These are phyloP conservation scores for Fusarium buharicum DNA, from an alignment of 2,329 filamentous ascomycete genomes.

Conservation along the genomic window DNA sequence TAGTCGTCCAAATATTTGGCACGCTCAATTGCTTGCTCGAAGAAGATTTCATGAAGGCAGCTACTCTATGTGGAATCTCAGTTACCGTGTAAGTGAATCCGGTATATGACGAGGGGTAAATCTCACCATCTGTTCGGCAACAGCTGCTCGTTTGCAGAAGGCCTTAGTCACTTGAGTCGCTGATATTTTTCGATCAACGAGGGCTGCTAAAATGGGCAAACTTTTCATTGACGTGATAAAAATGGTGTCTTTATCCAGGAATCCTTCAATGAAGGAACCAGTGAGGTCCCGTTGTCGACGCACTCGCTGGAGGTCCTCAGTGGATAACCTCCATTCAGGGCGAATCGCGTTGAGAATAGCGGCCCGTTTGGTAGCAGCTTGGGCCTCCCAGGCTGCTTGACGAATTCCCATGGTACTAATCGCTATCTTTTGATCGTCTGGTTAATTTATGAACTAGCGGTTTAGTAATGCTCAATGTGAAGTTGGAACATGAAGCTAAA, in stretches of 20 bases:
- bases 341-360: slow-evolving; percentile 32
- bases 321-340: slow-evolving; percentile 34
- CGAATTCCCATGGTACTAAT: neutral
- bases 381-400: slow-evolving; percentile 25
- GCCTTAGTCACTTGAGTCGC: slow-evolving; percentile 59
- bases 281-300: slow-evolving; percentile 24
- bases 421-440: too few relatives aligned
- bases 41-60: slow-evolving; percentile 37
- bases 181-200: neutral
- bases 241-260: slow-evolving; percentile 13
- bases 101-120: too few relatives aligned
- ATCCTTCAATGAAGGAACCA: slow-evolving; percentile 34
- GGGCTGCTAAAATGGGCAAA: slow-evolving; percentile 3
- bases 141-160: slow-evolving; percentile 60
- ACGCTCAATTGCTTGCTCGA: slow-evolving; percentile 29
- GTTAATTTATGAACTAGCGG: too few relatives aligned
- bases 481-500: too few relatives aligned
- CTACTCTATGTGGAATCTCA: slow-evolving; percentile 1
- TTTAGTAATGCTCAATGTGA: too few relatives aligned
- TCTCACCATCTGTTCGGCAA: slow-evolving; percentile 65
- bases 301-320: slow-evolving; percentile 23
- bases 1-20: slow-evolving; percentile 28
- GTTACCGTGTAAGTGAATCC: slow-evolving; percentile 55
- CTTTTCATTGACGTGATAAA: slow-evolving; percentile 24
- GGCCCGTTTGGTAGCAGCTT: slow-evolving; percentile 33